A percentile compares a stretch with the other conserved stretches of the same genome.
phyloP scores from a whole-genome alignment of 306 rosid species.

The Spatholobus suberectus region DNA sequence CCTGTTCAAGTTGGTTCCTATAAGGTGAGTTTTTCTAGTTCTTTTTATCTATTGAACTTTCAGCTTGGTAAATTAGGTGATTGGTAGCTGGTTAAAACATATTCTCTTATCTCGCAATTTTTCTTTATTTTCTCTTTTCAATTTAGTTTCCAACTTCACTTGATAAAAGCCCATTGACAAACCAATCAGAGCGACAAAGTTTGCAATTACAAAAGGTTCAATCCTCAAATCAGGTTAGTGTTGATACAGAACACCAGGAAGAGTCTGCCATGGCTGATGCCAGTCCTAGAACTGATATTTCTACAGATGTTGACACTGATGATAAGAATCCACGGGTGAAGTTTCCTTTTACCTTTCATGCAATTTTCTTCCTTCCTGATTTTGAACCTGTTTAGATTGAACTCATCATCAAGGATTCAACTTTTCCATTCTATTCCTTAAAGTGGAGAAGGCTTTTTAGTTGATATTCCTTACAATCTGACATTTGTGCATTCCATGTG shows the following conservation, averaged over 20 bases:
- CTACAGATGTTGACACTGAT: conserved; percentile 90
- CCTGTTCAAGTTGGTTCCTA: conserved; percentile 32
- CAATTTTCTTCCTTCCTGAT: not conserved
- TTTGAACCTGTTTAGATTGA: not conserved
- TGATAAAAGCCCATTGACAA: conserved; percentile 28
- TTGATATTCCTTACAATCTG: conserved; percentile 22
- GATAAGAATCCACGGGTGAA: conserved; percentile 81
- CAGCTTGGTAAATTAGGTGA: conserved; percentile 36
- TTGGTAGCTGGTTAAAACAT: not conserved
- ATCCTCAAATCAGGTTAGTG: conserved; percentile 47
- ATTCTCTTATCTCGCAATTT: not conserved
- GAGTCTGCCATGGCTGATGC: conserved; percentile 79
- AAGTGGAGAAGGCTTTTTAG: not conserved
- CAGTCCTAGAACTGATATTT: conserved; percentile 95
- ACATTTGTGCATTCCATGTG: conserved; percentile 34
- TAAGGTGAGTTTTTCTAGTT: conserved; percentile 44
- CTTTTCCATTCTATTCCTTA: conserved; percentile 10
- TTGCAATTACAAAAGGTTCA: conserved; percentile 51
- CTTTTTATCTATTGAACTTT: conserved; percentile 33
- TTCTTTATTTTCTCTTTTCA: not conserved
- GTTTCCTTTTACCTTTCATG: conserved; percentile 36
- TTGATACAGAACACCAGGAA: conserved; percentile 53
- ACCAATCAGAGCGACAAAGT: conserved; percentile 30
- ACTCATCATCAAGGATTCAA: not conserved
- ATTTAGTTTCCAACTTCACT: conserved; percentile 46